Evolutionary conservation across 495 filamentous ascomycete genomes (phyloP), one percentile per base, ranked within the genome.

Genomic region (Corynascus novoguineensis): DNA sequence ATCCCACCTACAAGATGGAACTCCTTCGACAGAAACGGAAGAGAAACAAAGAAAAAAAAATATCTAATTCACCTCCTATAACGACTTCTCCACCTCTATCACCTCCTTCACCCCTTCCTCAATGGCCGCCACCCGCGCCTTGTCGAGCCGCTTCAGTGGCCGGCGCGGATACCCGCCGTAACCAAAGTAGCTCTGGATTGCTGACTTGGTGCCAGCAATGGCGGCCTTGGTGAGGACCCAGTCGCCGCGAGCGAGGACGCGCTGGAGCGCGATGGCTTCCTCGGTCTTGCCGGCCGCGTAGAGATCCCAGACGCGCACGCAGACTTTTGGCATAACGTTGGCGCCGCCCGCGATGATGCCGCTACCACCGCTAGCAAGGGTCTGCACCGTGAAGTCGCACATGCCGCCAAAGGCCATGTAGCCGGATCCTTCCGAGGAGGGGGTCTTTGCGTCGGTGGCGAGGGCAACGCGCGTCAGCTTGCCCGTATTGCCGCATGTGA

Each of bases 391-490:
- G 74, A 95, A 93, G 69, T 95, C 90, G 53, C 88, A 90, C 70
- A 95, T 87, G 50, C 90, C 90, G 35, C 90, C 89, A 58, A 92
- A 92, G 6, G 89, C 88, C 78, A 95, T 88, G 72, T 92, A 93
- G 5, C 84, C 84, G 34, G 73, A 80, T 3, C 85, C 84, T 48
- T 83, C 77, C 45, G 76, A 73, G 60, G 76, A 82, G 1, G 85
- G 83, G 0, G 83, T 86, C 61, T 84, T 80, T n/a, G 89, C 88
- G 61, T 90, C 76, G 22, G 87, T 83, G 17, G 85, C 89, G 6
- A 76, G 64, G n/a, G 90, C 89, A 9, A 95, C 89, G 32, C 90
- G 83, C 9, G 89, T 90, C 55, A 95, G 75, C 73, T 95, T 95
- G 45, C 90, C 90, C 0, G 89, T 93, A 72, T 88, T 92, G 44